Base-by-base conservation (phyloP, 768 basidiomycete species). In the Russula vinacea region DNA sequence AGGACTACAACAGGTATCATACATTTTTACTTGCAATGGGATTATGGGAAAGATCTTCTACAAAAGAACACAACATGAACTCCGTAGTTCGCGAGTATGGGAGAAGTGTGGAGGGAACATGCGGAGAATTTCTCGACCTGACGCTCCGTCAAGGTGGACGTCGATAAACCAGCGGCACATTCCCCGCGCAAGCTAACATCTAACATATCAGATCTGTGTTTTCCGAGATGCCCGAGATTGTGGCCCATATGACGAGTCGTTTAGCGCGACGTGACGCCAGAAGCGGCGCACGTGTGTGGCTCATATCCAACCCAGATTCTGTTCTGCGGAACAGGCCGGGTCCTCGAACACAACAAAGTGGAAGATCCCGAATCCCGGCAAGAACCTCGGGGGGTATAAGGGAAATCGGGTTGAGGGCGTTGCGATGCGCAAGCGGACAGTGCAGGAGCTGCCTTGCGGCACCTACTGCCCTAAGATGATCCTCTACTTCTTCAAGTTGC, bases 231-330 rank as follows among this genome's bases (percentile, higher is more conserved):
- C 62, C 56, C 9, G 35, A 37, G 52, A 66, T 40, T 9, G 33
- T 33, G 45, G 42, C 29, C 65, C 65, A 64, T 22, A 60, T n/a
- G 58, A 11, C 7, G 44, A 13, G 13, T 63, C 56, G 6, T 26
- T n/a, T 2, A 63, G 10, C 11, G 11, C 22, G 11, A 45, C 62
- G 7, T 58, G 24, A 33, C 62, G 62, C 66, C 66, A 67, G 39
- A 56, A 47, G 16, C 40, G 62, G 47, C 66, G 64, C 16, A 67
- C 66, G 33, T 67, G 66, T 16, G 66, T 67, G 16, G 33, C 58
- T 2, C 0, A 5, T 13, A 54, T 39, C 53, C 19, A 24, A 22
- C 22, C 35, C 14, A 35, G 35, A 35, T 3, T 35, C 33, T 33
- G 33, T 33, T 3, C 3, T 33, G 5, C 8, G 33, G 8, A 33